Evolutionary conservation across 306 rosid genomes (phyloP).

Genomic region (Rosa rugosa): DNA sequence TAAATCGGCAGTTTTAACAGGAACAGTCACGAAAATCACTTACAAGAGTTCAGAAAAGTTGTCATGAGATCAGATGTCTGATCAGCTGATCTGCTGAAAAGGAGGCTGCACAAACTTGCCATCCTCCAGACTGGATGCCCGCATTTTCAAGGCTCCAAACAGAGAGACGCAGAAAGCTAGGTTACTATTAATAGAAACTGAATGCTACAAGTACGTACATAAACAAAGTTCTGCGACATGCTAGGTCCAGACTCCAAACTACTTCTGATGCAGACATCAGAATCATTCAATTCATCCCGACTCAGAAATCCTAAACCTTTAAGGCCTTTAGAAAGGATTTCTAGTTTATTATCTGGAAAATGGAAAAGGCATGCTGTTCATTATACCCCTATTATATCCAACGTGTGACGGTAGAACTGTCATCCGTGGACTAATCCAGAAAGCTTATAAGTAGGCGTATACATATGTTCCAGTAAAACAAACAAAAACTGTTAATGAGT

Average conservation of each 20-base stretch:
- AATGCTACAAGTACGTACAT: background rate
- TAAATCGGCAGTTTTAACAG: background rate
- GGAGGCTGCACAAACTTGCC: background rate
- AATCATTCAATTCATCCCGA: background rate
- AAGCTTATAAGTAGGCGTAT: background rate
- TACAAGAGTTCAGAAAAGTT: background rate
- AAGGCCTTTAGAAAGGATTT: background rate
- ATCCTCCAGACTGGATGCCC: background rate
- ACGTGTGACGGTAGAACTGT: background rate
- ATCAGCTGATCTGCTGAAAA: background rate
- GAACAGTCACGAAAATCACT: background rate
- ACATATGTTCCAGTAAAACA: background rate
- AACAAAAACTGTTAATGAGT: background rate
- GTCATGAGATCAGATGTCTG: background rate
- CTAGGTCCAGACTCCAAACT: background rate
- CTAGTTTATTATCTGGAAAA: background rate
- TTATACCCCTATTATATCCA: background rate
- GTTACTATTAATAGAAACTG: background rate
- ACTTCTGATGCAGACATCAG: background rate
- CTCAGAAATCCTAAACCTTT: background rate
- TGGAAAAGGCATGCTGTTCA: background rate
- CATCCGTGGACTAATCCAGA: background rate
- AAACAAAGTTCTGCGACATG: background rate
- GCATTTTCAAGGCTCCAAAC: background rate
- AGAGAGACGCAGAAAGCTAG: background rate